Evolutionary conservation across 1,139 yeast genomes (phyloP).

Genomic region (Blastobotrys proliferans): DNA sequence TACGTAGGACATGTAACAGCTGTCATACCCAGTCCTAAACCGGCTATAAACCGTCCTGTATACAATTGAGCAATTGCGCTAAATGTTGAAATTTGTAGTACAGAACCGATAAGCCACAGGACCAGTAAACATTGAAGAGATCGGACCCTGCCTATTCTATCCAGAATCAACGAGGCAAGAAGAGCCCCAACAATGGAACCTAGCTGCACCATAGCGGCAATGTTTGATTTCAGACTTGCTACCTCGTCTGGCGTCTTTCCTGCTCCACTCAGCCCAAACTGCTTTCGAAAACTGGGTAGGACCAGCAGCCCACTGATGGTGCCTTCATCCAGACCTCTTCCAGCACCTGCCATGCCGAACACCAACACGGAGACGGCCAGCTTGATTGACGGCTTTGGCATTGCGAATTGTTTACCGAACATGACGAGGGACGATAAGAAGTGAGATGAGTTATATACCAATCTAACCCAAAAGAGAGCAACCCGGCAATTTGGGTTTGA

Average conservation of each 20-base stretch:
- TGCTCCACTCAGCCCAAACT: conserved; percentile 47
- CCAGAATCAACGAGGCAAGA: conserved; percentile 48
- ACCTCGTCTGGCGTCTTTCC: conserved; percentile 27
- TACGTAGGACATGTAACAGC: conserved; percentile 55
- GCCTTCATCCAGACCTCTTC: conserved; percentile 63
- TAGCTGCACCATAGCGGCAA: conserved; percentile 59
- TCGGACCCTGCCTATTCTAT: conserved; percentile 52
- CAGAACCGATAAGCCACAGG: conserved; percentile 45
- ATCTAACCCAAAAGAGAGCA: too few relatives aligned
- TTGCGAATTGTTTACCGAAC: too few relatives aligned
- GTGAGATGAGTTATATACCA: too few relatives aligned
- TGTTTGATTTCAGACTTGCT: conserved; percentile 51
- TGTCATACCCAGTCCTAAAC: conserved; percentile 50
- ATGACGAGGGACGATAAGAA: too few relatives aligned
- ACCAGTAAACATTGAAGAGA: conserved; percentile 44
- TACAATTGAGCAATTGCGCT: conserved; percentile 5
- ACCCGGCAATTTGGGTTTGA: too few relatives aligned
- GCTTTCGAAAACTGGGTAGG: conserved; percentile 42
- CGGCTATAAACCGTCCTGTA: conserved; percentile 11
- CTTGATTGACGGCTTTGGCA: not conserved
- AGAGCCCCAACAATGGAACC: conserved; percentile 58
- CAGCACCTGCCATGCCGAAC: conserved; percentile 56
- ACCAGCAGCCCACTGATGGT: conserved; percentile 45
- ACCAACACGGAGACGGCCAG: conserved; percentile 47
- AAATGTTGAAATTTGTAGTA: conserved; percentile 46